A percentile compares a stretch with the other conserved stretches of the same genome.
Evolutionary conservation across 352 stramenopile genomes (phyloP).

Genomic region (Phytophthora lateralis): DNA sequence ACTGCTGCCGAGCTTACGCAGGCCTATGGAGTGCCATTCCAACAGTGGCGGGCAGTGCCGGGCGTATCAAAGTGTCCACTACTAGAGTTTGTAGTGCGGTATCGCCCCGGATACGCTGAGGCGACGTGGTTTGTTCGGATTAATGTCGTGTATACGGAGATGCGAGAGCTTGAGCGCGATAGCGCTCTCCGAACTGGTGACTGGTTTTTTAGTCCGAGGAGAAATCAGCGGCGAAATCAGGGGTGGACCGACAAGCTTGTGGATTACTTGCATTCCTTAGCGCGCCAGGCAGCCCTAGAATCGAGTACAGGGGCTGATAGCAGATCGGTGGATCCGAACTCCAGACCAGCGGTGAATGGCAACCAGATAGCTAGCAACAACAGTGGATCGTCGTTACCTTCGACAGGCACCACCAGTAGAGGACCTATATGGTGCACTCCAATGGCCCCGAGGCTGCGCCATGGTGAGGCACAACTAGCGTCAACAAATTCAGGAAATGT

Average conservation of each 20-base stretch:
- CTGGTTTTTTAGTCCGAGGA: conserved; percentile 83
- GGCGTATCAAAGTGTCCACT: conserved; percentile 83
- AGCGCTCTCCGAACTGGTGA: conserved; percentile 62
- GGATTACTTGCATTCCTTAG: conserved; percentile 71
- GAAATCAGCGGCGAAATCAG: conserved; percentile 68
- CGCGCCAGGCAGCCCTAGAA: conserved; percentile 49
- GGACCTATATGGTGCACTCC: conserved; percentile 10
- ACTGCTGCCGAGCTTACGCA: conserved; percentile 79
- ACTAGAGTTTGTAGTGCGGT: conserved; percentile 78
- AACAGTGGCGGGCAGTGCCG: conserved; percentile 79
- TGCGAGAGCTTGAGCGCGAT: conserved; percentile 84
- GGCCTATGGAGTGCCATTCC: conserved; percentile 79
- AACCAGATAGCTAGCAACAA: conserved; percentile 9
- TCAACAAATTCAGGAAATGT: conserved; percentile 7
- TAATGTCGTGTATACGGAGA: conserved; percentile 89
- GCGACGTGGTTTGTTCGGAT: conserved; percentile 86
- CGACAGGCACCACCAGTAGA: conserved; percentile 6
- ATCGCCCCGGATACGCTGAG: conserved; percentile 68
- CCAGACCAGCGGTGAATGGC: conserved; percentile 26
- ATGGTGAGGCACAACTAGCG: conserved; percentile 21
- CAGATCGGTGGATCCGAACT: conserved; percentile 15
- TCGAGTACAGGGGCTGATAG: conserved; percentile 27
- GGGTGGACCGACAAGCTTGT: conserved; percentile 86
- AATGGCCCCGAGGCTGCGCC: conserved; percentile 24
- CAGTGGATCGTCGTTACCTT: conserved; percentile 5